A percentile compares a stretch with the other conserved stretches of the same genome.
Evolutionary conservation across 2,329 filamentous ascomycete species (phyloP).

Genomic region (Colletotrichum magnum): DNA sequence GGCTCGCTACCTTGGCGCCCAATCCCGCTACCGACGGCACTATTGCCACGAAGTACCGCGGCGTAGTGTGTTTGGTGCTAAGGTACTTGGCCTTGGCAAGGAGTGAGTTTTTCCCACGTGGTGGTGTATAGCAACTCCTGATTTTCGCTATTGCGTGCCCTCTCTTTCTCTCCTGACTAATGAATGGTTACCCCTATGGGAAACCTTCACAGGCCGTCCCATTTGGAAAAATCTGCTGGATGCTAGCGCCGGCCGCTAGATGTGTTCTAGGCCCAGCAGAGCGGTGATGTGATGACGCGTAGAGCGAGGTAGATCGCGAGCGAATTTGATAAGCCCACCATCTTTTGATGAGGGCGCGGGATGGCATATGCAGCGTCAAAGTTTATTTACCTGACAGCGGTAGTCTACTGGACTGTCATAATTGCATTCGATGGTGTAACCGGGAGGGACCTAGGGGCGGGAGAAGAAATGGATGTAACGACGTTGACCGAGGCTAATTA

Average conservation of each 20-base stretch:
- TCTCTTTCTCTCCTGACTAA: conserved; percentile 3
- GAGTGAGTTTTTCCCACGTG: too few species aligned
- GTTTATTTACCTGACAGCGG: too few species aligned
- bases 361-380: too few species aligned
- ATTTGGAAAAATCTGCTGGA: neutral
- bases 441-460: too few species aligned
- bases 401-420: too few species aligned
- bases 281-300: neutral
- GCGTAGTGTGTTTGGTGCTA: neutral
- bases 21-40: neutral
- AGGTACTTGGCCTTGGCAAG: neutral
- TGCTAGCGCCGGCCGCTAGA: neutral
- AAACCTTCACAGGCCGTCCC: neutral
- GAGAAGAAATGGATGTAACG: too few species aligned
- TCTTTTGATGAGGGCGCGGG: neutral
- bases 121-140: too few species aligned
- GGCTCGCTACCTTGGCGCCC: conserved; percentile 14
- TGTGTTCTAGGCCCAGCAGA: neutral
- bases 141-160: neutral
- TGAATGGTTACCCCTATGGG: conserved; percentile 17
- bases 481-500: too few species aligned
- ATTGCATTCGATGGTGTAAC: too few species aligned
- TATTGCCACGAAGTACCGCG: too few species aligned
- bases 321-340: too few species aligned
- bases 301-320: too few species aligned